These are phyloP conservation scores for Pisolithus tinctorius DNA, from an alignment of 768 basidiomycete genomes.

Conservation along the genomic window DNA sequence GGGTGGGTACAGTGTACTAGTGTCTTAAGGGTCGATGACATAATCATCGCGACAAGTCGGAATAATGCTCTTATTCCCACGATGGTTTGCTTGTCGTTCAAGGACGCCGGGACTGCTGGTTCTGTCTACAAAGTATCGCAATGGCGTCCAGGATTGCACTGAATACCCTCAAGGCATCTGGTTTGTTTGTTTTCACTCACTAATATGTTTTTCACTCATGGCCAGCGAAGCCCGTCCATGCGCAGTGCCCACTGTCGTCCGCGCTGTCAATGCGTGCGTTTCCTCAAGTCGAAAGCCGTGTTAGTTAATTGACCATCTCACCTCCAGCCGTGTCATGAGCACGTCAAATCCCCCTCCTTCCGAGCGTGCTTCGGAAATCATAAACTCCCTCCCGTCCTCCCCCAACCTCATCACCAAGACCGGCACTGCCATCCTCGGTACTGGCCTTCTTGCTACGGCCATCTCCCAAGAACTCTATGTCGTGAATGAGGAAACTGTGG, in stretches of 20 bases:
- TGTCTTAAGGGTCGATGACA: conserved; percentile 6
- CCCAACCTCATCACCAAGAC: conserved; percentile 92
- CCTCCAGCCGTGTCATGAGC: conserved; percentile 58
- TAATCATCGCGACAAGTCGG: conserved; percentile 26
- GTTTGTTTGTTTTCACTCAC: conserved; percentile 27
- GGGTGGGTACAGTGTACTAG: too few species aligned
- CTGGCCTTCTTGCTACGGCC: conserved; percentile 81
- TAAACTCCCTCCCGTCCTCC: conserved; percentile 81
- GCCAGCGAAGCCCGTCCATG: conserved; percentile 45
- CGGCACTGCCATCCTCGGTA: conserved; percentile 85
- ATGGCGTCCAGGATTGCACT: conserved; percentile 74
- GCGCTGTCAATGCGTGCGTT: conserved; percentile 43
- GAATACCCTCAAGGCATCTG: conserved; percentile 54
- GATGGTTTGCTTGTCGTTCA: conserved; percentile 5
- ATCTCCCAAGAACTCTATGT: conserved; percentile 98
- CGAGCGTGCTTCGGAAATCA: conserved; percentile 84
- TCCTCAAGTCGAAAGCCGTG: conserved; percentile 1
- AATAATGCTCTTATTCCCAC: conserved; percentile 25
- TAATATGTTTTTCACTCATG: not conserved
- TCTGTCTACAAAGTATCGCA: conserved; percentile 4
- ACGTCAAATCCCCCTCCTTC: conserved; percentile 65
- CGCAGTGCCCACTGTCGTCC: conserved; percentile 40
- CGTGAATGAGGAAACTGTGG: conserved; percentile 91
- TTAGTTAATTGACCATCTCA: conserved; percentile 4
- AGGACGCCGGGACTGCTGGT: conserved; percentile 3